Base-by-base conservation (phyloP, 1,284 basidiomycete species). In the Rhodotorula sp. region DNA sequence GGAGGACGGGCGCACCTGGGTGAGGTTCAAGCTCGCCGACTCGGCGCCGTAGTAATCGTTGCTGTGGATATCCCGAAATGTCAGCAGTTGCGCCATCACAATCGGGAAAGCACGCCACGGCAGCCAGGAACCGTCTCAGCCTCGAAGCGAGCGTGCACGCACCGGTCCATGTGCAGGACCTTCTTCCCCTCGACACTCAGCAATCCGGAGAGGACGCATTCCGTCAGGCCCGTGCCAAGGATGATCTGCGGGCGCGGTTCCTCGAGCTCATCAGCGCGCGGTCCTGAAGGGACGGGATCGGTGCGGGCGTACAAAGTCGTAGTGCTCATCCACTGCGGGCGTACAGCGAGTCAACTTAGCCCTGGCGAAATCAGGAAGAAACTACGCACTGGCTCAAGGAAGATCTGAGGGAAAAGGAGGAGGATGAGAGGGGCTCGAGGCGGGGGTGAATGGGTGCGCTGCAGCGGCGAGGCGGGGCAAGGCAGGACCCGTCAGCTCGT, bases 1-100 rank as follows among this genome's bases (percentile, higher is more conserved):
- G 44, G 22, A 4, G 0, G 29, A 22, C 13, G 2, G 34, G 78
- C 86, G 77, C 80, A 91, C 94, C 88, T 99, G 96, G 29, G 95
- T 97, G 78, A 99, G 84, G 85, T 98, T 99, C 82, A 99, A 85
- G 84, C 92, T 95, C 65, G 97, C 97, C 81, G 93, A 94, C 81
- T 98, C 97, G 72, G 92, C 97, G 70, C 97, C 97, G 78, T 99
- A 99, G 84, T 99, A 99, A 83, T 98, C 94, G 81, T 98, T 98
- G 77, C 96, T 79, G 66, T 60, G 2, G 3, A 27, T n/a, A 51
- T 2, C 6, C 25, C 22, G 29, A 37, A 25, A 32, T 0, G 53
- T 64, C 46, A 55, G 61, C 36, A 22, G 13, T 39, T n/a, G n/a
- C n/a, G 10, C 25, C 34, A 3, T 22, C 55, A 7, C 22, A 5